These are phyloP conservation scores for Parastagonospora avenae DNA, from an alignment of 2,329 filamentous ascomycete genomes.

Conservation along the genomic window DNA sequence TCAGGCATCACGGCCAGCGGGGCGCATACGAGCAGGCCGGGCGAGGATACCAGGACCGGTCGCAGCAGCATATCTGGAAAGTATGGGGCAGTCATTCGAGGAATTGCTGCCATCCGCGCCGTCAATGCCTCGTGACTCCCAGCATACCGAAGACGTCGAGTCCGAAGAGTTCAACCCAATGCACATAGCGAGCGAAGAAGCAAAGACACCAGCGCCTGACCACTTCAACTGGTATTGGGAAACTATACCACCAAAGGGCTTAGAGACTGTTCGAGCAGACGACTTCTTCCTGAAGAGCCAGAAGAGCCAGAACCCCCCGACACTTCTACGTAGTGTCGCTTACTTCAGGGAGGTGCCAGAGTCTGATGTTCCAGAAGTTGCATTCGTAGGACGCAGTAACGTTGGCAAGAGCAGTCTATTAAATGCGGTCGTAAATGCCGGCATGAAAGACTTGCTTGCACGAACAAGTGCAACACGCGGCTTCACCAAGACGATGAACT, in stretches of 20 bases:
- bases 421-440: conserved; percentile 60
- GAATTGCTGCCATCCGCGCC: conserved; percentile 21
- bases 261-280: conserved; percentile 49
- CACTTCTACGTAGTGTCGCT: conserved; percentile 63
- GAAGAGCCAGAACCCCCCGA: conserved; percentile 44
- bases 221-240: conserved; percentile 44
- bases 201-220: conserved; percentile 1
- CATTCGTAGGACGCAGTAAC: conserved; percentile 72
- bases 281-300: conserved; percentile 50
- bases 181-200: not conserved
- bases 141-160: not conserved
- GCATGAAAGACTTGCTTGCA: conserved; percentile 51
- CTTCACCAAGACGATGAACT: conserved; percentile 68
- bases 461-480: conserved; percentile 64
- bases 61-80: not conserved
- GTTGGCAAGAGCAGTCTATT: conserved; percentile 72
- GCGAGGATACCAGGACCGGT: not conserved
- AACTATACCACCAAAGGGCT: conserved; percentile 27
- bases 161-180: not conserved
- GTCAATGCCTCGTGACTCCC: conserved; percentile 11
- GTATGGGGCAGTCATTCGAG: not conserved
- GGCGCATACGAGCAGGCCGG: not conserved
- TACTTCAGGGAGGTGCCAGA: conserved; percentile 66
- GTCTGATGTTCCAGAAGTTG: conserved; percentile 63
- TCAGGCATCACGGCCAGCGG: not conserved